Conservation (phyloP, 2,329 filamentous ascomycete genomes). For the Stemphylium beticola region DNA sequence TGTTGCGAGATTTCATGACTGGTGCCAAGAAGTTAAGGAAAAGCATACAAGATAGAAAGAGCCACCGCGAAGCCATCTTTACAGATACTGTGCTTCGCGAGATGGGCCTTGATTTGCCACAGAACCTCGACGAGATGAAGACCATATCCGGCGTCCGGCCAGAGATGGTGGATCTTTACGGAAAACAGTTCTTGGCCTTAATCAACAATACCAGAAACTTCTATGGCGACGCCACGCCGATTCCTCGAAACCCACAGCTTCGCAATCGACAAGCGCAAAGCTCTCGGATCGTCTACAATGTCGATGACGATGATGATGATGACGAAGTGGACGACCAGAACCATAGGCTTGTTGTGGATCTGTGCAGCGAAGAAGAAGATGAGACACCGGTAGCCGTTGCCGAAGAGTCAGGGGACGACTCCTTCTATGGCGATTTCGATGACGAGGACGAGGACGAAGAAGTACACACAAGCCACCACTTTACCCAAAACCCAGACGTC, state of each 20-base stretch:
- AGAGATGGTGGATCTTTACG: slow-evolving; percentile 68
- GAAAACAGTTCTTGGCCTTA: slow-evolving; percentile 65
- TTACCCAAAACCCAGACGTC: slow-evolving; percentile 38
- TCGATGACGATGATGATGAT: slow-evolving; percentile 49
- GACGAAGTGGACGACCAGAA: slow-evolving; percentile 57
- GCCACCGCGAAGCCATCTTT: slow-evolving; percentile 66
- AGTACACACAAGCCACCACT: slow-evolving; percentile 38
- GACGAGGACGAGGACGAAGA: slow-evolving; percentile 29
- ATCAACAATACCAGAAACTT: slow-evolving; percentile 50
- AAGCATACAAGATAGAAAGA: slow-evolving; percentile 65
- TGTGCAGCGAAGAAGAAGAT: slow-evolving; percentile 47
- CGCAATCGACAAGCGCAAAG: slow-evolving; percentile 22
- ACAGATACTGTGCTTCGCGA: slow-evolving; percentile 71
- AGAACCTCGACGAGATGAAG: slow-evolving; percentile 65
- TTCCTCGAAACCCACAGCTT: slow-evolving; percentile 17
- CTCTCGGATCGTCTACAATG: slow-evolving; percentile 29
- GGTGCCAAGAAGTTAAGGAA: slow-evolving; percentile 68
- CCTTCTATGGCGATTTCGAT: slow-evolving; percentile 30
- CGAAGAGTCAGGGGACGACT: slow-evolving; percentile 26
- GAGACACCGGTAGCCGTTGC: slow-evolving; percentile 17
- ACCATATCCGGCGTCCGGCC: slow-evolving; percentile 67
- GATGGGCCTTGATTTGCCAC: slow-evolving; percentile 75
- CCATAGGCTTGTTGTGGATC: slow-evolving; percentile 55
- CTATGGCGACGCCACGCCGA: slow-evolving; percentile 26
- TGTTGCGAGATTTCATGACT: slow-evolving; percentile 69